Evolutionary conservation across 495 filamentous ascomycete species (phyloP).

Genomic region (Aspergillus sparsus): DNA sequence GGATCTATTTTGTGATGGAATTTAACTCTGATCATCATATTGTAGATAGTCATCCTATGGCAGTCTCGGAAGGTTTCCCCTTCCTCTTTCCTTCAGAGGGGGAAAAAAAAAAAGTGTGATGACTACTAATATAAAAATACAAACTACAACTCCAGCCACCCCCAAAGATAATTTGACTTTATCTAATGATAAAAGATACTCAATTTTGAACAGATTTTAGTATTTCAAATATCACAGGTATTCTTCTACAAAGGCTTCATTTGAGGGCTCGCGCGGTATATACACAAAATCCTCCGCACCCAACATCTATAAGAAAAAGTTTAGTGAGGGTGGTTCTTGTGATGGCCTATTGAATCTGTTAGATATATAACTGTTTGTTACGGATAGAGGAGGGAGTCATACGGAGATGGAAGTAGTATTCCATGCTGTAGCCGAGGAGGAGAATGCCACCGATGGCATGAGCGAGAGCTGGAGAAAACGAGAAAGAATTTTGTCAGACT

Average conservation of each 20-base stretch:
- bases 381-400: conserved; percentile 44
- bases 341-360: conserved; percentile 66
- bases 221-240: conserved; percentile 20
- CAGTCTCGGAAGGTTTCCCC: too few relatives aligned
- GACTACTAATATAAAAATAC: too few relatives aligned
- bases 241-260: conserved; percentile 35
- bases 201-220: conserved; percentile 7
- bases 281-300: conserved; percentile 44
- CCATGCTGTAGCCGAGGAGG: conserved; percentile 83
- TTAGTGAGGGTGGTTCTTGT: conserved; percentile 99
- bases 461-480: conserved; percentile 65
- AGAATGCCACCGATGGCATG: conserved; percentile 79
- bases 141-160: too few relatives aligned
- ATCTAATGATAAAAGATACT: neutral
- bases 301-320: conserved; percentile 27
- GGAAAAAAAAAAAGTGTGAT: too few relatives aligned
- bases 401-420: conserved; percentile 99
- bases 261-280: conserved; percentile 34
- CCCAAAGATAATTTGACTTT: neutral
- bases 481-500: conserved; percentile 11
- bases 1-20: too few relatives aligned
- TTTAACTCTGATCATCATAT: too few relatives aligned
- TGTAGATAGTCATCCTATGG: neutral
- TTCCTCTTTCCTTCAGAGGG: too few relatives aligned
- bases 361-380: conserved; percentile 16